Evolutionary conservation across 768 basidiomycete species (phyloP).

Genomic region (Amanita muscaria): DNA sequence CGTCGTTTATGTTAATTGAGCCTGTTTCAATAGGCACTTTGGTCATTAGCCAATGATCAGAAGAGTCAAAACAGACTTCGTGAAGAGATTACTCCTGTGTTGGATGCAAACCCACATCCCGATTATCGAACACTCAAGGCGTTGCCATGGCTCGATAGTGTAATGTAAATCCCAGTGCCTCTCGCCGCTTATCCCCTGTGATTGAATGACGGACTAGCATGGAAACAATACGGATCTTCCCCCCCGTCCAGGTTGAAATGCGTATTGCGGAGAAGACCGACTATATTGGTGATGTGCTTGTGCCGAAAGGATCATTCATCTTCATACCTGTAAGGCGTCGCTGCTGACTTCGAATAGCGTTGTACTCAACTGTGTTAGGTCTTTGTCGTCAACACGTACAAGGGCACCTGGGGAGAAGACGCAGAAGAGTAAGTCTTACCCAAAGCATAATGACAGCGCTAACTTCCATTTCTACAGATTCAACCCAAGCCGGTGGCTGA

Average conservation of each 20-base stretch:
- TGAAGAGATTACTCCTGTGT: slow-evolving; percentile 39
- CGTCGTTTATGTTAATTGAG: background rate
- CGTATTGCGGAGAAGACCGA: slow-evolving; percentile 29
- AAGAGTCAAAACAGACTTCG: slow-evolving; percentile 42
- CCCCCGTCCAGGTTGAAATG: slow-evolving; percentile 33
- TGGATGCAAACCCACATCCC: slow-evolving; percentile 23
- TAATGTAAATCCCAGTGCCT: slow-evolving; percentile 22
- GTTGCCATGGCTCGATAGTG: slow-evolving; percentile 31
- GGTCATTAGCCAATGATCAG: slow-evolving; percentile 39
- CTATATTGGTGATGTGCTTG: slow-evolving; percentile 34
- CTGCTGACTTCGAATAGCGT: background rate
- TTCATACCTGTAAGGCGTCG: slow-evolving; percentile 26
- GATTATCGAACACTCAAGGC: slow-evolving; percentile 33
- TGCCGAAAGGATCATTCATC: slow-evolving; percentile 38
- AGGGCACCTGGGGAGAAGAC: slow-evolving; percentile 41
- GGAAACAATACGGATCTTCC: slow-evolving; percentile 35
- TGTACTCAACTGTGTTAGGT: slow-evolving; percentile 24
- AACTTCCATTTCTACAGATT: slow-evolving; percentile 24
- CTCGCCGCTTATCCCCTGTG: background rate
- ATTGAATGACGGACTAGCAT: slow-evolving; percentile 19
- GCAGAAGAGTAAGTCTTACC: slow-evolving; percentile 32
- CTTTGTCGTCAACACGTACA: slow-evolving; percentile 41
- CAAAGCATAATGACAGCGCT: background rate
- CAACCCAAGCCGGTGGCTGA: slow-evolving; percentile 38
- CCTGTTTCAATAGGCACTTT: slow-evolving; percentile 27